Conservation (phyloP, 495 filamentous ascomycete genomes). For the Penicillium ucsense region DNA sequence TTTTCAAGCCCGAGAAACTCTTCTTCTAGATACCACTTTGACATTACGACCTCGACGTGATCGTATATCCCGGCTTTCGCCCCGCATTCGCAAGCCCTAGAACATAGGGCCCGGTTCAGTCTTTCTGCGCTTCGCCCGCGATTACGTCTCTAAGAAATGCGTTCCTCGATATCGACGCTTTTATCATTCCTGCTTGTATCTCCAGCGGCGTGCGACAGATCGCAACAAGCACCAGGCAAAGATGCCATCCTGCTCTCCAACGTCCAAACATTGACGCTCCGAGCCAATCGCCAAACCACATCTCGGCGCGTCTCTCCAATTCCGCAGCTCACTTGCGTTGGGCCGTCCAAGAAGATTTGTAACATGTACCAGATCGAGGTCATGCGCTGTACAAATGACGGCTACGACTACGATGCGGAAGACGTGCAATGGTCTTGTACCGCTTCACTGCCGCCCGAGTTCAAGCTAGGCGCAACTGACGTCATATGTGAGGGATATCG, state of each 20-base stretch:
- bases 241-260: slow-evolving; percentile 63
- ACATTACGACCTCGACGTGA: too few relatives aligned
- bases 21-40: too few relatives aligned
- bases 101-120: too few relatives aligned
- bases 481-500: slow-evolving; percentile 90
- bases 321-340: slow-evolving; percentile 76
- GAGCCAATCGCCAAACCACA: slow-evolving; percentile 49
- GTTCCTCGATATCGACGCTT: not conserved
- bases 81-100: too few relatives aligned
- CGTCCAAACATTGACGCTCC: slow-evolving; percentile 71
- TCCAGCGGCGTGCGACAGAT: slow-evolving; percentile 9
- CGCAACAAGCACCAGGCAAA: slow-evolving; percentile 36
- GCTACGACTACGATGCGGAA: slow-evolving; percentile 55
- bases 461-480: slow-evolving; percentile 84
- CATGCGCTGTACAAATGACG: slow-evolving; percentile 83
- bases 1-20: too few relatives aligned
- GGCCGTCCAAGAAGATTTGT: slow-evolving; percentile 46
- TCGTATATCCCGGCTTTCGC: too few relatives aligned
- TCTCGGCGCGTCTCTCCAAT: slow-evolving; percentile 68
- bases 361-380: slow-evolving; percentile 61
- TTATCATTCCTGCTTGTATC: slow-evolving; percentile 24
- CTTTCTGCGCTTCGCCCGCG: not conserved
- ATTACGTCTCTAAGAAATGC: slow-evolving; percentile 2
- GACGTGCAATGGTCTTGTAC: slow-evolving; percentile 86
- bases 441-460: slow-evolving; percentile 66